These are phyloP conservation scores for Trichoderma orchidacearum DNA, from an alignment of 495 filamentous ascomycete species.

Conservation along the genomic window DNA sequence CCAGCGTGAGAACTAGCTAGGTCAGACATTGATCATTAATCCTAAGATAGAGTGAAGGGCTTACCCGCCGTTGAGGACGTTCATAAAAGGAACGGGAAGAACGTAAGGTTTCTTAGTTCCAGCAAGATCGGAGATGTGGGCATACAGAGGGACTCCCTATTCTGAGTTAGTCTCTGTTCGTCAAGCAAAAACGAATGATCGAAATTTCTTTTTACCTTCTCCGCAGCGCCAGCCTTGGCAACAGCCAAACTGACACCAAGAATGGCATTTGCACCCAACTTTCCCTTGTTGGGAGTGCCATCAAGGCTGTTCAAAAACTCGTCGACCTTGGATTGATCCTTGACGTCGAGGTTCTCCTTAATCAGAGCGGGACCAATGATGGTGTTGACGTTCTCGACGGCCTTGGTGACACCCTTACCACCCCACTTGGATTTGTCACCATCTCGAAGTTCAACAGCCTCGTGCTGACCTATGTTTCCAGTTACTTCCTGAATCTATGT, in stretches of 20 bases:
- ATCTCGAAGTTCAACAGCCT: conserved; percentile 97
- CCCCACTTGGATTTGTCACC: conserved; percentile 95
- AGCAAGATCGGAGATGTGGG: conserved; percentile 94
- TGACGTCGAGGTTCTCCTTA: conserved; percentile 86
- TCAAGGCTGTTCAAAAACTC: conserved; percentile 93
- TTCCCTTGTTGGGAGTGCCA: conserved; percentile 92
- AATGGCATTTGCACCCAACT: conserved; percentile 97
- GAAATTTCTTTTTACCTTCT: conserved; percentile 49
- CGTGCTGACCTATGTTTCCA: conserved; percentile 64
- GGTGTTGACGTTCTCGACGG: conserved; percentile 92
- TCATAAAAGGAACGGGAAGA: conserved; percentile 98
- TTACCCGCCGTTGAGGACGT: conserved; percentile 92
- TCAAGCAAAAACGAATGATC: no score
- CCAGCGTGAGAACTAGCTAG: conserved; percentile 71
- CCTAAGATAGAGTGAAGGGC: conserved; percentile 3
- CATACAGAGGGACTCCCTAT: conserved; percentile 82
- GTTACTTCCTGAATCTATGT: conserved; percentile 1
- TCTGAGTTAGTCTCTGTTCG: conserved; percentile 3
- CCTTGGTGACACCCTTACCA: conserved; percentile 94
- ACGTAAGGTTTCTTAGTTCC: conserved; percentile 99
- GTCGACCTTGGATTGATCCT: conserved; percentile 90
- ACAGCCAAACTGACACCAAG: conserved; percentile 91
- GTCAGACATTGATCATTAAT: neutral
- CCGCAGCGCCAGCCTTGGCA: conserved; percentile 95
- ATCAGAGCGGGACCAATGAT: conserved; percentile 84